phyloP scores from a whole-genome alignment of 208 protist species.

The Trypanosoma conorhini region DNA sequence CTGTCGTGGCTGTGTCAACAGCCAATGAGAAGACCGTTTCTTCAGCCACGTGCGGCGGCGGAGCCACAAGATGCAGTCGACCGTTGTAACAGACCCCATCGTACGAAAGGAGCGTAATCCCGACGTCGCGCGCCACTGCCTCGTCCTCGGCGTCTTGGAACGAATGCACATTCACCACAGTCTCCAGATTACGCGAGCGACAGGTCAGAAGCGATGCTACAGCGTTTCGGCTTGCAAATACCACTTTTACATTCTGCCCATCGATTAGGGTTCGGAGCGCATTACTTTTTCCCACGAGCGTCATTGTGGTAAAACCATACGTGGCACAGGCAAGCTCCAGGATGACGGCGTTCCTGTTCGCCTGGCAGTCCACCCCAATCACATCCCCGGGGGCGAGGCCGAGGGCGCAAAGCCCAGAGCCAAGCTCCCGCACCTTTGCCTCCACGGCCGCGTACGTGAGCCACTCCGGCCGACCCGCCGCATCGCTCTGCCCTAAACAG shows the following conservation, averaged over 20 bases:
- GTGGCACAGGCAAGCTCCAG: conserved; percentile 73
- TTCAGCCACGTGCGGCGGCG: conserved; percentile 9
- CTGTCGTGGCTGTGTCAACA: conserved; percentile 45
- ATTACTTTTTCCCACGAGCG: conserved; percentile 62
- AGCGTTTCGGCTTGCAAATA: conserved; percentile 56
- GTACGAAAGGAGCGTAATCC: conserved; percentile 72
- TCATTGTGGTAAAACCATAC: conserved; percentile 70
- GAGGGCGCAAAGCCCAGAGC: conserved; percentile 56
- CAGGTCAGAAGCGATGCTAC: conserved; percentile 71
- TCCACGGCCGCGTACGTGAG: conserved; percentile 75
- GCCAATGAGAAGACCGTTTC: conserved; percentile 60
- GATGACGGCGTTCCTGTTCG: conserved; percentile 48
- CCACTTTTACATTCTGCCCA: conserved; percentile 68
- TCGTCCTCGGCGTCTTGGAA: conserved; percentile 58
- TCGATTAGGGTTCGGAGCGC: conserved; percentile 72
- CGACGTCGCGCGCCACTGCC: conserved; percentile 70
- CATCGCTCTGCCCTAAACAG: conserved; percentile 64
- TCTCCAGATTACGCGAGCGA: conserved; percentile 76
- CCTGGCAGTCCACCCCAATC: conserved; percentile 78
- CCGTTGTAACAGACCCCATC: conserved; percentile 67
- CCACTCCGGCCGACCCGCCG: conserved; percentile 57
- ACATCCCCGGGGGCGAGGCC: conserved; percentile 67
- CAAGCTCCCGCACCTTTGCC: conserved; percentile 61
- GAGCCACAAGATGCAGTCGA: conserved; percentile 28
- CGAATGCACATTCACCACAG: conserved; percentile 65